Evolutionary conservation across 805 yeast genomes (phyloP).

Genomic region (Candida tibetensis): DNA sequence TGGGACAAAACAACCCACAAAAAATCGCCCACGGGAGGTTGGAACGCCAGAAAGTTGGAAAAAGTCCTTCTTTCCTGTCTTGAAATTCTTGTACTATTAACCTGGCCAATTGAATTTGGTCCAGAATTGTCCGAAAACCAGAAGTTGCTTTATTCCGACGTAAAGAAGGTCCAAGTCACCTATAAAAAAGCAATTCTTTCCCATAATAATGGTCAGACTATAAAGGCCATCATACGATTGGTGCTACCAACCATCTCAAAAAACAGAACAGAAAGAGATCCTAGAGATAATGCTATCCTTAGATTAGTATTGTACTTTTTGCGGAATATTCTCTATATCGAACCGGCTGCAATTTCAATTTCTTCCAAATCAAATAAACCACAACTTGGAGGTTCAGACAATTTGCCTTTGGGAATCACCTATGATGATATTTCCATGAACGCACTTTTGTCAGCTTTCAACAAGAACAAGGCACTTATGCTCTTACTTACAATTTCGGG

Average conservation of each 20-base stretch:
- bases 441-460: conserved; percentile 54
- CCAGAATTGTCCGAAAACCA: conserved; percentile 60
- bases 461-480: conserved; percentile 68
- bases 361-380: conserved; percentile 40
- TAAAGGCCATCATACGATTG: conserved; percentile 67
- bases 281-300: conserved; percentile 69
- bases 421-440: conserved; percentile 67
- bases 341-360: conserved; percentile 59
- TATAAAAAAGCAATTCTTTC: conserved; percentile 70
- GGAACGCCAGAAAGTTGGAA: conserved; percentile 39
- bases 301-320: conserved; percentile 70
- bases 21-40: neutral
- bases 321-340: conserved; percentile 75
- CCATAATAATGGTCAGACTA: conserved; percentile 55
- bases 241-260: conserved; percentile 59
- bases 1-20: conserved; percentile 54
- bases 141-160: conserved; percentile 51
- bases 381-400: conserved; percentile 28
- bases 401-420: conserved; percentile 56
- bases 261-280: conserved; percentile 53
- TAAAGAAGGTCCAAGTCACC: conserved; percentile 61
- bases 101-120: conserved; percentile 79
- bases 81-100: conserved; percentile 77
- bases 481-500: conserved; percentile 71
- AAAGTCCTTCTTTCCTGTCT: conserved; percentile 68